Percentiles rank a stretch among this genome's conserved stretches.
These are phyloP conservation scores for Chlorella sp. DNA, from an alignment of 139 green algal species.

Conservation along the genomic window DNA sequence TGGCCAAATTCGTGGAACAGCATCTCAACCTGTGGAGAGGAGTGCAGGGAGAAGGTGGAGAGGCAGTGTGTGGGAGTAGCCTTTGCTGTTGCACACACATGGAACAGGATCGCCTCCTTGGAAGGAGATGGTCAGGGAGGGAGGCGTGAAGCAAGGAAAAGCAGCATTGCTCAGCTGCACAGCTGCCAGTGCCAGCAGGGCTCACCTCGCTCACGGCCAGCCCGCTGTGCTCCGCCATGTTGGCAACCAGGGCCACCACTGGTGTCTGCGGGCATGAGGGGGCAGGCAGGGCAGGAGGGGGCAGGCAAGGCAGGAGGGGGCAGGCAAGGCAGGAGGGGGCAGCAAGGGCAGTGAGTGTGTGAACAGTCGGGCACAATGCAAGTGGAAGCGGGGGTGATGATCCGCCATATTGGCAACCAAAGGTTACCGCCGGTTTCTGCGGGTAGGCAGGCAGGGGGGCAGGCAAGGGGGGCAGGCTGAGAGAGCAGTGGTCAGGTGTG, in stretches of 20 bases:
- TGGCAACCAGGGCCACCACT: conserved; percentile 80
- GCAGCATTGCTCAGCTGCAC: neutral
- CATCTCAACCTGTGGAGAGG: conserved; percentile 66
- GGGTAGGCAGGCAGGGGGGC: too few species aligned
- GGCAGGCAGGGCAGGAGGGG: neutral
- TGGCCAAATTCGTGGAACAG: conserved; percentile 96
- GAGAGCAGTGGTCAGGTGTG: too few species aligned
- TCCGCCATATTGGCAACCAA: too few species aligned
- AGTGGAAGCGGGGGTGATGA: too few species aligned
- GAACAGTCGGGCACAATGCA: too few species aligned
- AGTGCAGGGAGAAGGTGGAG: neutral
- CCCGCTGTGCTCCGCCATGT: conserved; percentile 46
- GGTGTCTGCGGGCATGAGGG: conserved; percentile 39
- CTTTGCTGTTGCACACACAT: neutral
- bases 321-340: neutral
- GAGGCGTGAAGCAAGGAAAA: neutral
- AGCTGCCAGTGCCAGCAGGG: neutral
- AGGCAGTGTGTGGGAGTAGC: too few species aligned
- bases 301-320: too few species aligned
- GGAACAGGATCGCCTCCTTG: neutral
- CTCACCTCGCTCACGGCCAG: conserved; percentile 26
- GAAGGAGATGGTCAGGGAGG: too few species aligned
- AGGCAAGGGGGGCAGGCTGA: too few species aligned
- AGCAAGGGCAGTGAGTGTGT: too few species aligned
- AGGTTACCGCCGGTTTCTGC: too few species aligned